Percentiles rank a stretch among this genome's conserved stretches.
Conservation (phyloP, 2,329 filamentous ascomycete species). For the Cercospora citrullina region DNA sequence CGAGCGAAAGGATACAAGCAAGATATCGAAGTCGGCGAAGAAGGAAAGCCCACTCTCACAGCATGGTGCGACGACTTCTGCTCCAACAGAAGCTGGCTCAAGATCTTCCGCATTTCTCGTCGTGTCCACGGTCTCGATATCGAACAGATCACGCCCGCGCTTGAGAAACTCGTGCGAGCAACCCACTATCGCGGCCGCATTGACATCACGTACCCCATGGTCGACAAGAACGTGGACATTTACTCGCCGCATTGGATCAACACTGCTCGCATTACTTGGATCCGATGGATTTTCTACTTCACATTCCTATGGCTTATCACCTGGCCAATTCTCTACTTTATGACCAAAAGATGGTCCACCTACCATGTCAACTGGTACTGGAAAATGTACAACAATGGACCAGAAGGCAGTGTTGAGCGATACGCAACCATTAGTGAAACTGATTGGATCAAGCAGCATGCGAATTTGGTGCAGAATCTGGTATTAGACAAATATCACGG, state of each 20-base stretch:
- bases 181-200: conserved; percentile 69
- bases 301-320: conserved; percentile 68
- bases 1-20: conserved; percentile 51
- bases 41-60: conserved; percentile 44
- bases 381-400: conserved; percentile 28
- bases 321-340: conserved; percentile 69
- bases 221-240: conserved; percentile 59
- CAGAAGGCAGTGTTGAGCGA: conserved; percentile 35
- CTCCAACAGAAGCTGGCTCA: conserved; percentile 58
- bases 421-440: conserved; percentile 55
- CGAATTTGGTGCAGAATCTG: conserved; percentile 58
- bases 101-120: conserved; percentile 48
- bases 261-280: conserved; percentile 65
- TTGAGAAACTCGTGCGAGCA: conserved; percentile 59
- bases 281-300: conserved; percentile 64
- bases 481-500: conserved; percentile 60
- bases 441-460: conserved; percentile 66
- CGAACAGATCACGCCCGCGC: conserved; percentile 51
- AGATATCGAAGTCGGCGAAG: conserved; percentile 48
- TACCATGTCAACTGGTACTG: conserved; percentile 65
- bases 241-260: conserved; percentile 66
- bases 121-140: conserved; percentile 63
- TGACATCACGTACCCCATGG: conserved; percentile 59
- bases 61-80: conserved; percentile 72
- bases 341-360: conserved; percentile 67